Evolutionary conservation across 2,329 filamentous ascomycete genomes (phyloP).

Genomic region (Fusarium chuoi): DNA sequence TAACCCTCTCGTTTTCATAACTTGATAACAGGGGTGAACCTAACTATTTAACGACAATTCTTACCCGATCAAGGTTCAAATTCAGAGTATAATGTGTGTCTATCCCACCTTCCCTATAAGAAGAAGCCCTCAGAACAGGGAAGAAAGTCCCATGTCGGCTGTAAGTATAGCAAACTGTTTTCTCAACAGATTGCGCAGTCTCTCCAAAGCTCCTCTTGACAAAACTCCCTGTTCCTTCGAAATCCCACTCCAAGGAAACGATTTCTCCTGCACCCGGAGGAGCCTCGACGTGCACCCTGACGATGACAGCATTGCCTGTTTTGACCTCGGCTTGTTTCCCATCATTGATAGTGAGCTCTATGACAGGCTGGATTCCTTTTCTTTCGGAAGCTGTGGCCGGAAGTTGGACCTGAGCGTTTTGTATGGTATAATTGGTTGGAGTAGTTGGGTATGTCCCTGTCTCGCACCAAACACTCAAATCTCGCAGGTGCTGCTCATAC

Average conservation of each 20-base stretch:
- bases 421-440: not conserved
- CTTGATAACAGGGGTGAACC: too few relatives aligned
- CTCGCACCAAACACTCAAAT: not conserved
- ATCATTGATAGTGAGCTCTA: accelerated
- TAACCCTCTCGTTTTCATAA: too few relatives aligned
- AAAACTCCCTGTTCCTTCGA: accelerated
- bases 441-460: accelerated
- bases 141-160: accelerated
- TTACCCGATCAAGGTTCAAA: accelerated
- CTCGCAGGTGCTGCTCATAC: not conserved
- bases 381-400: accelerated
- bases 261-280: accelerated
- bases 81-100: too few relatives aligned
- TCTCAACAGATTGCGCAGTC: accelerated
- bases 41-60: accelerated
- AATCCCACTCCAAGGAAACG: not conserved
- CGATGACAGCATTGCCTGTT: accelerated
- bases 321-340: accelerated
- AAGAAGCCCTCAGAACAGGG: accelerated
- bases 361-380: not conserved
- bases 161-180: accelerated
- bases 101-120: too few relatives aligned
- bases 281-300: not conserved
- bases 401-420: accelerated
- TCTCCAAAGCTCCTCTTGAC: accelerated